Evolutionary conservation across 805 yeast genomes (phyloP), one percentile per base, ranked within the genome.

Genomic region (Schwanniomyces yamadae): DNA sequence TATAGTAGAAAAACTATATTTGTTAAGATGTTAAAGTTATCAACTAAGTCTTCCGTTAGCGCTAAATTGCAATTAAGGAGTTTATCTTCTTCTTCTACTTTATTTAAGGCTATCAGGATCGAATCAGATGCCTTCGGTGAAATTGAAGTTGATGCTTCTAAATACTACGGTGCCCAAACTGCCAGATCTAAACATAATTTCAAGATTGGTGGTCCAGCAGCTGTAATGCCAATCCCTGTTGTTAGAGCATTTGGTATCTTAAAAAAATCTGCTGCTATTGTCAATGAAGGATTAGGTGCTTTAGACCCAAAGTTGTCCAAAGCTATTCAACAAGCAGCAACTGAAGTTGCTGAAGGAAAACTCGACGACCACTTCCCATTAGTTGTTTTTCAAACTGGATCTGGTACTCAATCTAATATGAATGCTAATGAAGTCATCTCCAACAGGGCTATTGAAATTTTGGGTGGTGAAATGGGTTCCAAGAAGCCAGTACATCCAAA

Each of bases 331-430:
- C 75, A 81, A 60, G 99, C 98, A 33, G 97, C 98, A 41, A 84
- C 89, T 52, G 99, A 93, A 66, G 98, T 93, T 25, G 74, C 85
- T 32, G 87, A 83, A 52, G 99, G 99, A 48, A 86, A 88, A 64
- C 77, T 93, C 59, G 76, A 80, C 45, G 95, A 84, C 55, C 96
- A 93, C 66, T 93, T 93, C 82, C 99, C 99, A 40, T 75, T 93
- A 62, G 99, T 93, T 40, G 97, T 93, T 23, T 93, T 89, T 84
- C 99, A 93, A 73, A 93, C 99, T 42, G 99, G 99, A 41, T 86
- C 96, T 21, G 99, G 99, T 63, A 93, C 99, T 40, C 99, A 93
- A 70, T 83, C 95, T 45, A 93, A 93, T 75, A 93, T 93, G 98
- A 91, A 93, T 66, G 96, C 98, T 59, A 93, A 93, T 66, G 99